A percentile compares a stretch with the other conserved stretches of the same genome.
These are phyloP conservation scores for Cyberlindnera galapagoensis DNA, from an alignment of 805 yeast species.

Conservation along the genomic window DNA sequence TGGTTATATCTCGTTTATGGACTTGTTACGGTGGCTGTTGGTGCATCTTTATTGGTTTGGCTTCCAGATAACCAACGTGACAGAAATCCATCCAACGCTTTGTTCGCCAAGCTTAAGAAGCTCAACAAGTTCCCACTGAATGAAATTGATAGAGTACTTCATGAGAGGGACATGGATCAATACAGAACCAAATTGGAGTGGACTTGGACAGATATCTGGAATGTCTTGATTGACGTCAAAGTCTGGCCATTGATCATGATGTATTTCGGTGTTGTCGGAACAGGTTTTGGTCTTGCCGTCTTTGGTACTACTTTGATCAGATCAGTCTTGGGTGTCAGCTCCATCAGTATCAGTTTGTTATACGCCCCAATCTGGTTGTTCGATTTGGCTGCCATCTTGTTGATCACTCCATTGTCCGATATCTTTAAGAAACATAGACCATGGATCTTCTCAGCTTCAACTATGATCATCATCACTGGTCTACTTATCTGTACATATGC, in stretches of 20 bases:
- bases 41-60: constrained; percentile 71
- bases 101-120: constrained; percentile 13
- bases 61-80: constrained; percentile 52
- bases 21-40: constrained; percentile 54
- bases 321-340: constrained; percentile 50
- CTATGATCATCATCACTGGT: constrained; percentile 66
- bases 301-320: constrained; percentile 75
- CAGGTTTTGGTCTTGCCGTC: constrained; percentile 82
- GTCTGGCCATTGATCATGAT: constrained; percentile 78
- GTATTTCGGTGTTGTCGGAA: constrained; percentile 91
- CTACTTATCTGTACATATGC: constrained; percentile 74
- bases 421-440: constrained; percentile 53
- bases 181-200: constrained; percentile 45
- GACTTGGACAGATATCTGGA: constrained; percentile 52
- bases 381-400: constrained; percentile 67
- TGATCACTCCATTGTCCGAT: constrained; percentile 79
- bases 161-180: constrained; percentile 50
- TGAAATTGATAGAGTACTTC: constrained; percentile 46
- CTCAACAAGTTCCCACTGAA: constrained; percentile 39
- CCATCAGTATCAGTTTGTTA: constrained; percentile 65
- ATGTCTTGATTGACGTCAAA: constrained; percentile 53
- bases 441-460: constrained; percentile 53
- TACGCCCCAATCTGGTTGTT: constrained; percentile 91
- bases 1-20: constrained; percentile 84
- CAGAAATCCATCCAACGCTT: constrained; percentile 8